Evolutionary conservation across 306 rosid genomes (phyloP).

Genomic region (Luffa aegyptiaca): DNA sequence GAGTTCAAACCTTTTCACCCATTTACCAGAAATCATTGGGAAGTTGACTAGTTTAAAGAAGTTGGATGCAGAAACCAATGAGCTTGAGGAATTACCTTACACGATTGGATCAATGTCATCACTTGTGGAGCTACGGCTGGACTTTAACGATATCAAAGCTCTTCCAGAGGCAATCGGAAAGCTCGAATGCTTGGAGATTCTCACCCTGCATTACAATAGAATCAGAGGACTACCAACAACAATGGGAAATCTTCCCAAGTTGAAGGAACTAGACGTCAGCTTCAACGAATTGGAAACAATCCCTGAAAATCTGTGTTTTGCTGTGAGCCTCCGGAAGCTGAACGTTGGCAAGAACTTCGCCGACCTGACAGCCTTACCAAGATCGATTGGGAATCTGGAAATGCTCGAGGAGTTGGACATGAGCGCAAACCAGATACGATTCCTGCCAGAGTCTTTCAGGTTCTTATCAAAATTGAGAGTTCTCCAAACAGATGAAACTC

Average conservation of each 20-base stretch:
- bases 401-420: slow-evolving; percentile 92
- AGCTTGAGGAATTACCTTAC: slow-evolving; percentile 70
- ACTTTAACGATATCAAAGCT: slow-evolving; percentile 73
- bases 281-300: slow-evolving; percentile 70
- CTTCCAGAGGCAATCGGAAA: slow-evolving; percentile 92
- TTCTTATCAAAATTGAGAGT: slow-evolving; percentile 52
- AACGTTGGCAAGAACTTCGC: slow-evolving; percentile 78
- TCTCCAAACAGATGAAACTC: slow-evolving; percentile 63
- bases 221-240: slow-evolving; percentile 64
- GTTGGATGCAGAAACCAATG: slow-evolving; percentile 55
- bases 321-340: slow-evolving; percentile 46
- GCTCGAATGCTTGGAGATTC: slow-evolving; percentile 53
- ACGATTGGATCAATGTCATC: slow-evolving; percentile 68
- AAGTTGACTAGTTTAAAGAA: slow-evolving; percentile 50
- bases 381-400: slow-evolving; percentile 74
- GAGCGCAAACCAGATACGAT: slow-evolving; percentile 70
- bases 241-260: slow-evolving; percentile 41
- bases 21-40: slow-evolving; percentile 58
- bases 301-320: slow-evolving; percentile 68
- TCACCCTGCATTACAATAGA: slow-evolving; percentile 76
- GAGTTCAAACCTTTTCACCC: slow-evolving; percentile 57
- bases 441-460: slow-evolving; percentile 66
- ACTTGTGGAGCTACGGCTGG: slow-evolving; percentile 43
- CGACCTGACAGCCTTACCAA: slow-evolving; percentile 71
- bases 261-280: slow-evolving; percentile 86